phyloP scores from a whole-genome alignment of 768 basidiomycete genomes.

The Kwoniella shandongensis region DNA sequence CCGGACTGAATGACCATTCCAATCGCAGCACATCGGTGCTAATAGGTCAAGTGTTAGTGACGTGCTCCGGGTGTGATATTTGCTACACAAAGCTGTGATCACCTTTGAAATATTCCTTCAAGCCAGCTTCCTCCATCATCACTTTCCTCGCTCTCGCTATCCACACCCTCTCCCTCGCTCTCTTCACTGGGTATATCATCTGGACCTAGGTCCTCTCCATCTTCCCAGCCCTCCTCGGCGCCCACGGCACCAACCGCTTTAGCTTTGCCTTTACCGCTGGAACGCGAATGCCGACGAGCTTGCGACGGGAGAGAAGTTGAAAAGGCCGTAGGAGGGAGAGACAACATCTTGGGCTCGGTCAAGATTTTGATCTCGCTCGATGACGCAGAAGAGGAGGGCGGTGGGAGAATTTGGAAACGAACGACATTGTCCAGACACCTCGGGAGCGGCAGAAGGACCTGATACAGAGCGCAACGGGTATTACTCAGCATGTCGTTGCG shows the following conservation, averaged over 20 bases:
- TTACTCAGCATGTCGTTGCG: not conserved
- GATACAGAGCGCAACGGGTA: not conserved
- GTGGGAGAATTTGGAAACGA: slow-evolving; percentile 31
- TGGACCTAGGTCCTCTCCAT: slow-evolving; percentile 31
- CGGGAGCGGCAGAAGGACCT: slow-evolving; percentile 31
- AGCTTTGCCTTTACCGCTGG: slow-evolving; percentile 1
- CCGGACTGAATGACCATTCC: slow-evolving; percentile 35
- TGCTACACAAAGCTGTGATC: too few species aligned
- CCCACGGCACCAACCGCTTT: not conserved
- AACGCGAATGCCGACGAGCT: not conserved
- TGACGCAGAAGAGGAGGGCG: slow-evolving; percentile 9
- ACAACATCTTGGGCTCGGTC: slow-evolving; percentile 43
- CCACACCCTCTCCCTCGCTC: slow-evolving; percentile 12
- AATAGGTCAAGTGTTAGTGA: too few species aligned
- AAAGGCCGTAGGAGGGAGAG: slow-evolving; percentile 29
- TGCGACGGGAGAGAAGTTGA: not conserved
- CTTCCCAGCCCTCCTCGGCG: slow-evolving; percentile 35
- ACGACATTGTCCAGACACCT: slow-evolving; percentile 43
- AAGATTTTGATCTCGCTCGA: slow-evolving; percentile 33
- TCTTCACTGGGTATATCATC: slow-evolving; percentile 24
- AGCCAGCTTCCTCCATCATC: slow-evolving; percentile 34
- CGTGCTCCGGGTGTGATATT: too few species aligned
- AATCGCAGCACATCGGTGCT: slow-evolving; percentile 37
- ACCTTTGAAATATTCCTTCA: slow-evolving; percentile 43
- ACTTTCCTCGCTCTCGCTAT: slow-evolving; percentile 12